Base-by-base conservation (phyloP, 352 stramenopile genomes). In the Plasmopara muralis region DNA sequence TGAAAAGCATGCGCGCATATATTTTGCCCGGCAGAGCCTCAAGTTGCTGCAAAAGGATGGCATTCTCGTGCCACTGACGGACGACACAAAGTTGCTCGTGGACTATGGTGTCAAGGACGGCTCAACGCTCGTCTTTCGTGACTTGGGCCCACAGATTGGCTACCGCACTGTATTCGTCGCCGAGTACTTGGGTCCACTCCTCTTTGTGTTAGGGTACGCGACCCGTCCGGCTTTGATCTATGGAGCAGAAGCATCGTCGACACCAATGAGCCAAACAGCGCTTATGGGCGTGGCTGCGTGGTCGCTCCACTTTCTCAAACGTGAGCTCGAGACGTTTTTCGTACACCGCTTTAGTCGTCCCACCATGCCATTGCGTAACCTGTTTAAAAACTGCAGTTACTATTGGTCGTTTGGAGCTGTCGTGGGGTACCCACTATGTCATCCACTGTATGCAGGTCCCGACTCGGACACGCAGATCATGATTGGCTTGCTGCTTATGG, bases 341-440 rank as follows among this genome's bases (percentile, higher is more conserved):
- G 83, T 95, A 49, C 85, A 96, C 64, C 82, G 78, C 60, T 96
- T 96, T 64, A 87, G 68, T 40, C 78, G 77, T 45, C 70, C 79
- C 39, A 96, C 82, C 34, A 95, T 96, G 87, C 85, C 87, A 13
- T 62, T 96, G 38, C 64, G 59, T 28, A 95, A 96, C 60, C 54
- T 96, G 9, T 95, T 95, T 60, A 95, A 95, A 67, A 96, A 96
- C 72, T 94, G 83, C 68, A 61, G 60, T 30, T 95, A 95, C 66
- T 96, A 96, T 68, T 95, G 84, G 81, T 67, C 53, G 20, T 95
- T 92, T 52, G 84, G 70, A n/a, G 66, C 72, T 25, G 75, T 88
- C 15, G 78, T 95, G 30, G 87, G 80, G 48, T 95, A 93, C 64
- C 75, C 79, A 30, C 52, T 96, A 44, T 93, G 82, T 46, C 80